Base-by-base conservation (phyloP, 2,329 filamentous ascomycete genomes). In the Colletotrichum paranaense region DNA sequence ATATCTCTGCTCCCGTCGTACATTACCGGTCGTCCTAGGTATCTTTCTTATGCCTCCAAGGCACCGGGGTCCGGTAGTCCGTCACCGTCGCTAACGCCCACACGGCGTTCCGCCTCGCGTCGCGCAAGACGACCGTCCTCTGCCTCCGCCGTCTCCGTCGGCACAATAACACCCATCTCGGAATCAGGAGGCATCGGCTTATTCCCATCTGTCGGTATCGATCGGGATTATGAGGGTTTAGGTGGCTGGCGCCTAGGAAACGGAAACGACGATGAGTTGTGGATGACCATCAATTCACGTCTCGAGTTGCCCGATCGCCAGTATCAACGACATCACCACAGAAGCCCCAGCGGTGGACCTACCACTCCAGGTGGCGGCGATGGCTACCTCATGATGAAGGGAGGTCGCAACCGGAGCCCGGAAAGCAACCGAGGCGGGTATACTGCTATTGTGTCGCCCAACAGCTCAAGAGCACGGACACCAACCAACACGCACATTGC, bases 141-240 rank as follows among this genome's bases (percentile, higher is more conserved):
- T 4, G 72, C 72, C 1, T 60, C 73, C 28, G 56, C 68, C 42
- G 62, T 49, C 62, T 57, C 57, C 72, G 55, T 62, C 62, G 65
- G 57, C 46, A 63, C 74, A 53, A 65, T 74, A 35, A 78, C 76
- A 2, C 63, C 76, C 32, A 76, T 74, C 49, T 76, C 75, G 53
- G 75, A 73, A n/a, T 67, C 85, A 28, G 80, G 78, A 59, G 79
- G 81, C 8, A 77, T 86, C 56, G 81, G 84, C 6, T 77, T 89
- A 19, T 81, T 85, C 16, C 84, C 87, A 8, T 87, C 85, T 73
- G 79, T 88, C 42, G 88, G 88, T 0, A 80, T 88, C 4, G 86
- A 88, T 66, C 82, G 89, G 35, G 89, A 91, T 77, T 91, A 87
- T 75, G 89, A 91, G 75, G 89, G 89, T 8, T 80, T 91, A 2